phyloP scores from a whole-genome alignment of 768 basidiomycete species.

The Trametes cinnabarina region DNA sequence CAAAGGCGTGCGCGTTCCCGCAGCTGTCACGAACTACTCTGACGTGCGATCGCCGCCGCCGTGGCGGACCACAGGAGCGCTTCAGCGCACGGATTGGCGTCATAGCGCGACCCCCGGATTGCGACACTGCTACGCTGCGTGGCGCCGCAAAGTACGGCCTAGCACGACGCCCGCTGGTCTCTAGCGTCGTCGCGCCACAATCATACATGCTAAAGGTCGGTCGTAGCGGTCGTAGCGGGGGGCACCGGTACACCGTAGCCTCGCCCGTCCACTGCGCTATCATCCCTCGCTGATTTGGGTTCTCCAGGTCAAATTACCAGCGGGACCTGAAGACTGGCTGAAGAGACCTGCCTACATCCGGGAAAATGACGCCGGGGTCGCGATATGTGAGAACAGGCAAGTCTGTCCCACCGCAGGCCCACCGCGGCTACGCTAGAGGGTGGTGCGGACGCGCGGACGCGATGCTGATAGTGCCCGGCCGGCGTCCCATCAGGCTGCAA shows the following conservation, averaged over 20 bases:
- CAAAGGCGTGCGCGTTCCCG: neutral
- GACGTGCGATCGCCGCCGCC: neutral
- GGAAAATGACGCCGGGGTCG: slow-evolving; percentile 69
- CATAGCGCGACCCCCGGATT: slow-evolving; percentile 81
- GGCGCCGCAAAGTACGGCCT: slow-evolving; percentile 89
- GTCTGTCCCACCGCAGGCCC: slow-evolving; percentile 18
- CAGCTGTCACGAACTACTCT: neutral
- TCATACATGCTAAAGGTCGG: slow-evolving; percentile 84
- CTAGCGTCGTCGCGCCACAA: slow-evolving; percentile 76
- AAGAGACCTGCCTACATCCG: slow-evolving; percentile 85
- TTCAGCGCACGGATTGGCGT: slow-evolving; percentile 66
- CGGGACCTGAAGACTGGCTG: slow-evolving; percentile 79
- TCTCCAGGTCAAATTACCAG: slow-evolving; percentile 78
- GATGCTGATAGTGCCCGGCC: slow-evolving; percentile 3
- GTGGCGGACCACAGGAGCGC: slow-evolving; percentile 46
- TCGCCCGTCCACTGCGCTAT: neutral
- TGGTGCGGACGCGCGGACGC: neutral
- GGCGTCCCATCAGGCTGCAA: slow-evolving; percentile 54
- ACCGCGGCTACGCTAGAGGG: neutral
- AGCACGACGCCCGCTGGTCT: slow-evolving; percentile 71
- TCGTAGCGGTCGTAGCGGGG: neutral
- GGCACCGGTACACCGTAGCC: neutral
- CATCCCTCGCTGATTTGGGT: neutral
- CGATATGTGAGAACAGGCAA: slow-evolving; percentile 84
- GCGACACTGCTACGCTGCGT: slow-evolving; percentile 84